Base-by-base conservation (phyloP, 2,329 filamentous ascomycete genomes). In the Coniosporium tulheliwenetii region DNA sequence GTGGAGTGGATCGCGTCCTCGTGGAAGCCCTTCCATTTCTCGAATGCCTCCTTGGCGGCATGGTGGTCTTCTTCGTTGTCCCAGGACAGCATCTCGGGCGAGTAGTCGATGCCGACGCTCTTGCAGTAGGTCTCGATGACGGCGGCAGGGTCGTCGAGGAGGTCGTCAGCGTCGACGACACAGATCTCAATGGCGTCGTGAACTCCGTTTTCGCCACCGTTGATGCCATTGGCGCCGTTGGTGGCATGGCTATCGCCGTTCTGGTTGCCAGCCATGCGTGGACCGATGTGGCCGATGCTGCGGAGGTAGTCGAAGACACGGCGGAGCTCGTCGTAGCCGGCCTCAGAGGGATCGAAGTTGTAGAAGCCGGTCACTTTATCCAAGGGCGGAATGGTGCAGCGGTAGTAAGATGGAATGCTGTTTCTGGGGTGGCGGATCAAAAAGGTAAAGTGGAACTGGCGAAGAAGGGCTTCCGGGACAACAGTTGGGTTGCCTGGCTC, bases 11-110 rank as follows among this genome's bases (percentile, higher is more conserved):
- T 84, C 10, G 86, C 91, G 66, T 96, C 91, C 50, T 96, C 83
- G 59, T 96, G 91, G 65, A 93, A 96, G 9, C 91, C 91, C 50
- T 79, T 82, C 91, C 91, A 96, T 67, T 98, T 96, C 64, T 87
- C 85, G 63, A 96, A 96, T 13, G 78, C 79, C 47, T 76, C 70
- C 48, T 72, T 69, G 2, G 87, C 89, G 45, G 73, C 66, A 39
- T 63, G 51, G 50, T 85, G 77, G 51, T 81, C 79, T 47, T 82
- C 79, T 40, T 80, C 77, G 26, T 79, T 77, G 46, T 82, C 75
- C 91, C 91, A 96, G 43, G 73, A 69, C 46, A 98, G 69, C 87
- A 96, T 94, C 10, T 74, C 67, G 0, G 77, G 74, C 36, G 66
- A 66, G 60, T 81, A 98, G 12, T 82, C 73, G 44, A 95, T 70